Evolutionary conservation across 371 early-diverging fungal species (phyloP).

Genomic region (Rhizopus delemar): DNA sequence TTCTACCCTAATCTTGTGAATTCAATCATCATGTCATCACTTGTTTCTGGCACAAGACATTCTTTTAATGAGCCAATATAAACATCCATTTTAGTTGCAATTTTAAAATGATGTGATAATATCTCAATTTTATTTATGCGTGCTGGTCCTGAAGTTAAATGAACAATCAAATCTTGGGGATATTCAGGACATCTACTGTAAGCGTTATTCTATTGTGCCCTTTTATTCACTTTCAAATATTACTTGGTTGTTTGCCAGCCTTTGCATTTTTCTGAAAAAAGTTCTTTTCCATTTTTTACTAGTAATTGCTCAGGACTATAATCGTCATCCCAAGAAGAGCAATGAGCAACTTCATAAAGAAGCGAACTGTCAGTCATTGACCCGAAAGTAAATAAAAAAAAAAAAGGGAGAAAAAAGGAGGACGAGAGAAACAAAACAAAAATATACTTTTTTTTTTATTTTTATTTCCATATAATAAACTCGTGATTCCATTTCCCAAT

Average conservation of each 20-base stretch:
- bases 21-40: slow-evolving; percentile 38
- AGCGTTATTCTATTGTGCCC: not conserved
- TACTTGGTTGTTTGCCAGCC: slow-evolving; percentile 57
- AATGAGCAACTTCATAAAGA: slow-evolving; percentile 30
- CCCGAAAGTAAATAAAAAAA: not conserved
- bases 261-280: slow-evolving; percentile 32
- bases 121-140: slow-evolving; percentile 72
- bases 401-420: slow-evolving; percentile 6
- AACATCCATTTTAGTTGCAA: slow-evolving; percentile 75
- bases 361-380: slow-evolving; percentile 6
- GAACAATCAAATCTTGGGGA: slow-evolving; percentile 72
- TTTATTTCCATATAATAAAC: too few relatives aligned
- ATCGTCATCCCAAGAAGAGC: slow-evolving; percentile 49
- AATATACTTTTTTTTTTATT: too few relatives aligned
- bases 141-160: slow-evolving; percentile 58
- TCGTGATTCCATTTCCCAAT: too few relatives aligned
- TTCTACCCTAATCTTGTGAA: slow-evolving; percentile 40
- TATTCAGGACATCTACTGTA: slow-evolving; percentile 64
- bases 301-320: slow-evolving; percentile 39
- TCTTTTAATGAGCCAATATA: slow-evolving; percentile 56
- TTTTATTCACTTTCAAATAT: not conserved
- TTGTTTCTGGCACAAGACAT: slow-evolving; percentile 5
- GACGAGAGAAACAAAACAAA: not conserved
- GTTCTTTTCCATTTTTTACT: slow-evolving; percentile 25
- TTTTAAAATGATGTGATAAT: slow-evolving; percentile 81